A percentile compares a stretch with the other conserved stretches of the same genome.
Conservation (phyloP, 31 red algal genomes). For the Odonthalia washingtoniensis region DNA sequence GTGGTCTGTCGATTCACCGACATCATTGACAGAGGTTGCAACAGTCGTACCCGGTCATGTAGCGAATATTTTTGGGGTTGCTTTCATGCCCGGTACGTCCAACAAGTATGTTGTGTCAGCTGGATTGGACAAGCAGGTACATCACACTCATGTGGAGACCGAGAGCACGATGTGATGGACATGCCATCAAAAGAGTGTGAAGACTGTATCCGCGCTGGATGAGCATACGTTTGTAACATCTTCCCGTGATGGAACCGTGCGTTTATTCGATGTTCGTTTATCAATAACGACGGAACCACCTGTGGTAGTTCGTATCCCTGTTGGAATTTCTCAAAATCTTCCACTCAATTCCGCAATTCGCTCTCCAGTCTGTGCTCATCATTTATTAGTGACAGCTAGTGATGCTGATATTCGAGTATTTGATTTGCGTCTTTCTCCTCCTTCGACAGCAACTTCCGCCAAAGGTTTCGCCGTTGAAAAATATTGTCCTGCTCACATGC, state of each 20-base stretch:
- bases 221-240: constrained; percentile 57
- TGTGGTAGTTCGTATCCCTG: constrained; percentile 50
- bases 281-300: constrained; percentile 27
- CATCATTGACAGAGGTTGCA: background rate
- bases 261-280: constrained; percentile 63
- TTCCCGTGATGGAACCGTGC: constrained; percentile 65
- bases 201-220: constrained; percentile 48
- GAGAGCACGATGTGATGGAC: constrained; percentile 39
- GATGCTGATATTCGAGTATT: constrained; percentile 58
- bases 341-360: constrained; percentile 51
- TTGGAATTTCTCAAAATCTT: constrained; percentile 1
- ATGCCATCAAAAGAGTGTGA: constrained; percentile 62
- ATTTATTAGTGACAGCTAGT: constrained; percentile 57
- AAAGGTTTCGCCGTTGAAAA: constrained; percentile 32
- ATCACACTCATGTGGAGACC: constrained; percentile 56
- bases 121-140: constrained; percentile 66
- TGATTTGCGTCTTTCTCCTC: constrained; percentile 25
- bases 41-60: constrained; percentile 50
- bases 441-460: background rate
- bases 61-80: constrained; percentile 70
- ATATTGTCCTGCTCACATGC: constrained; percentile 51
- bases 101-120: constrained; percentile 60
- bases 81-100: constrained; percentile 67
- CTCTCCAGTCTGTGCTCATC: constrained; percentile 48
- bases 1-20: constrained; percentile 50